Evolutionary conservation across 192 early-diverging fungal species (phyloP).

Genomic region (Podochytrium sp.): DNA sequence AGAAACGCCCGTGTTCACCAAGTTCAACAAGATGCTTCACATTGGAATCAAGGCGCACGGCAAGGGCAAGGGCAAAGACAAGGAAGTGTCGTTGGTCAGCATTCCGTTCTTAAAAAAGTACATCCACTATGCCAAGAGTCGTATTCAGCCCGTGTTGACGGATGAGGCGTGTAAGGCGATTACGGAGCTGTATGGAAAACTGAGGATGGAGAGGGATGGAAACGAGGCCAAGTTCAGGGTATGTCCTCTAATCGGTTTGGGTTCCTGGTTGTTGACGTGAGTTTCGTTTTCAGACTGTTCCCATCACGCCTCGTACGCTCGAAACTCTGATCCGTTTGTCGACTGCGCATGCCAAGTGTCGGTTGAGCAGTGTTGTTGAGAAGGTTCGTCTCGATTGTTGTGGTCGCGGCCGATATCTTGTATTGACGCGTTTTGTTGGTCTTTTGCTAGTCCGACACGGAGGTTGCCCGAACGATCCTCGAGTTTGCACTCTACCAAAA

Average conservation of each 20-base stretch:
- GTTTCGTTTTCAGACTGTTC: slow-evolving; percentile 68
- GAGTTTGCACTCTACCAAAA: slow-evolving; percentile 93
- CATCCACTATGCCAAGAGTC: slow-evolving; percentile 90
- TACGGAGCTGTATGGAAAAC: slow-evolving; percentile 76
- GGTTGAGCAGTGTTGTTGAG: slow-evolving; percentile 81
- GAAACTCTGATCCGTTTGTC: slow-evolving; percentile 97
- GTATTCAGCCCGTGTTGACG: slow-evolving; percentile 81
- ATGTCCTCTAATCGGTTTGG: neutral
- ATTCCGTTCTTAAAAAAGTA: slow-evolving; percentile 93
- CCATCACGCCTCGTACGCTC: slow-evolving; percentile 97
- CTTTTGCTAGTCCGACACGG: slow-evolving; percentile 70
- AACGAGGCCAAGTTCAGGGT: slow-evolving; percentile 72
- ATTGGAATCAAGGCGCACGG: slow-evolving; percentile 63
- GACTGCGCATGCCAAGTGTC: slow-evolving; percentile 93
- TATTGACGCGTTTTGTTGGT: neutral
- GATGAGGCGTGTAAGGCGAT: slow-evolving; percentile 85
- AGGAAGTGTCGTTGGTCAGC: slow-evolving; percentile 67
- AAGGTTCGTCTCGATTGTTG: slow-evolving; percentile 41
- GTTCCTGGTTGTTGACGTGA: neutral
- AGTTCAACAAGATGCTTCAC: slow-evolving; percentile 83
- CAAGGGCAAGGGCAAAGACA: slow-evolving; percentile 41
- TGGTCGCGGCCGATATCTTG: neutral
- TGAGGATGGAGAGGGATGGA: slow-evolving; percentile 78
- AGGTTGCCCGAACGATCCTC: slow-evolving; percentile 79
- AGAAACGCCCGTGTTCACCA: slow-evolving; percentile 78